phyloP scores from a whole-genome alignment of 805 yeast species.

The Myxozyma lipomycoides region DNA sequence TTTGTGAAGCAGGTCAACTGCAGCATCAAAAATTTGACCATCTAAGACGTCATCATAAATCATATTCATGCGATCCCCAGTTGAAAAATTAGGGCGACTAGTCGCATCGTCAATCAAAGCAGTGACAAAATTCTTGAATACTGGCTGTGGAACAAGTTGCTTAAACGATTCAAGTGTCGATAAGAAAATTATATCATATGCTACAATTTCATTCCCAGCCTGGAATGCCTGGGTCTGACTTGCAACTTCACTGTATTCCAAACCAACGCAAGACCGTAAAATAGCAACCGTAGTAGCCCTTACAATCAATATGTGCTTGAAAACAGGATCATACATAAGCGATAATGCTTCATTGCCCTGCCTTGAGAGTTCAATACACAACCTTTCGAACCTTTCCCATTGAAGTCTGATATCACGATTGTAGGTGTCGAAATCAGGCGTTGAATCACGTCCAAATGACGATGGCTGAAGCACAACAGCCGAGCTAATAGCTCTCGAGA shows the following conservation, averaged over 20 bases:
- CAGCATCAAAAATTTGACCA: slow-evolving; percentile 26
- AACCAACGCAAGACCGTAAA: slow-evolving; percentile 36
- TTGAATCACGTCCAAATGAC: slow-evolving; percentile 6
- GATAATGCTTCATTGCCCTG: slow-evolving; percentile 58
- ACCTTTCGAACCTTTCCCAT: slow-evolving; percentile 65
- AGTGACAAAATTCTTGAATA: slow-evolving; percentile 37
- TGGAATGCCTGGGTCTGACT: neutral
- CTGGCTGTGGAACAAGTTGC: slow-evolving; percentile 40
- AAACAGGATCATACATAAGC: slow-evolving; percentile 41
- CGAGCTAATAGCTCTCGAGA: slow-evolving; percentile 37
- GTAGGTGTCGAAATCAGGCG: slow-evolving; percentile 37
- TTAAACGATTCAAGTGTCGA: slow-evolving; percentile 43
- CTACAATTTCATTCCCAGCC: neutral
- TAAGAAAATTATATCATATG: slow-evolving; percentile 31
- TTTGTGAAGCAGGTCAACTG: slow-evolving; percentile 20
- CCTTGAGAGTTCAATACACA: slow-evolving; percentile 67
- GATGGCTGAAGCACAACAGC: slow-evolving; percentile 29
- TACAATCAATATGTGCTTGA: slow-evolving; percentile 36
- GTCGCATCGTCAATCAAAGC: slow-evolving; percentile 40
- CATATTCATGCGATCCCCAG: slow-evolving; percentile 23
- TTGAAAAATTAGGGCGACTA: slow-evolving; percentile 16
- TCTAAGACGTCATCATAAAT: slow-evolving; percentile 19
- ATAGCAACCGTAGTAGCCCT: slow-evolving; percentile 40
- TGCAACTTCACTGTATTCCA: slow-evolving; percentile 30
- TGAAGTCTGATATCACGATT: slow-evolving; percentile 45